Evolutionary conservation across 2,329 filamentous ascomycete genomes (phyloP), one percentile per base, ranked within the genome.

Genomic region (Colletotrichum tropicicola): DNA sequence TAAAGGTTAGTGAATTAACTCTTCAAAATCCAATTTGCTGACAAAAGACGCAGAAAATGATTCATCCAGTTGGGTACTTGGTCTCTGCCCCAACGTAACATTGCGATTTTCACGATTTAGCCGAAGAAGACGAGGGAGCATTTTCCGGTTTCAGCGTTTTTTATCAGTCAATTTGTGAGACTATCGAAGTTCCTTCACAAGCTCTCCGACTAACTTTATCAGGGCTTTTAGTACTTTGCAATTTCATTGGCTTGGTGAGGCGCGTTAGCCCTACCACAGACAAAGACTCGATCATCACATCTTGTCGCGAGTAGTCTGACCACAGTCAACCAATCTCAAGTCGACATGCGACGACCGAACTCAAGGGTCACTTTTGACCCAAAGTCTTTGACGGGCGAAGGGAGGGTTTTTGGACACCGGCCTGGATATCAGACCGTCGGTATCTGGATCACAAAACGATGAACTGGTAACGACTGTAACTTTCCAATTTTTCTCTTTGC

Each of bases 391-490:
- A 17, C 2, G 9, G n/a, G 23, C 19, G 32, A 3, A n/a, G 17
- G 39, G 15, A 23, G 13, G 2, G 44, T 51, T 6, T 8, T 51
- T 52, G 45, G 28, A 27, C 7, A 52, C 12, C 10, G 17, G n/a
- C 4, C 23, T 28, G 7, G 8, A 32, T n/a, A 35, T 12, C 37
- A 32, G 3, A 17, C 5, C 28, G 17, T 19, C 5, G 5, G 30
- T 17, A 53, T 25, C 15, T 25, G 28, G 21, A 19, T 47, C 43
- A 61, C 61, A 35, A 13, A 13, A 9, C n/a, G 48, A 21, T 23
- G 23, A 52, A 28, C 19, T 61, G 57, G 61, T 65, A 61, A 65
- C 56, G 61, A 55, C 57, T 55, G 61, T 49, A 55, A 55, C 57
- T 49, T 65, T 65, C 35, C n/a, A 61, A 54, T 48, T 54, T 43